Evolutionary conservation across 2,329 filamentous ascomycete genomes (phyloP), one percentile per base, ranked within the genome.

Genomic region (Chalaropsis ovoidea): DNA sequence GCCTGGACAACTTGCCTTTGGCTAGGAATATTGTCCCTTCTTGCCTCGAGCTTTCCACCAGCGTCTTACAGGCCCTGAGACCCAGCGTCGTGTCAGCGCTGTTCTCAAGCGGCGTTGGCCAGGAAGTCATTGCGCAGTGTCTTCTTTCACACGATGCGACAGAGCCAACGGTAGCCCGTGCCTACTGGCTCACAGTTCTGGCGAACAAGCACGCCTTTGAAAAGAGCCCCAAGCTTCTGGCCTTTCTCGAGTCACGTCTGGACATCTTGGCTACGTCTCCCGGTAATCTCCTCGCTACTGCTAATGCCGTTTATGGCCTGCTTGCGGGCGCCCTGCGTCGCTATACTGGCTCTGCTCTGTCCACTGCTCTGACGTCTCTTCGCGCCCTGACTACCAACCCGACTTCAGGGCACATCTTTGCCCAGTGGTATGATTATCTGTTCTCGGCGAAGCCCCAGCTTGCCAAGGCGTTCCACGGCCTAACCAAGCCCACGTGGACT

Each of bases 121-220:
- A 77, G 47, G 69, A 74, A 35, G 68, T 77, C 60, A 65, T 77
- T 24, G 56, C 60, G 27, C 65, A 68, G 17, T 62, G 58, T 5
- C 64, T 69, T 7, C 62, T 68, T 54, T 62, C 64, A 15, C 31
- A 49, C 27, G 62, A 54, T 3, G 19, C 60, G 17, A 22, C 13
- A 11, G 41, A 43, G 19, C 31, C 61, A 1, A 45, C 65, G 11
- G 39, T 56, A n/a, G 35, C 17, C 19, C 52, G 62, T 27, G 61
- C 65, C 61, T 69, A 49, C 64, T 71, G 80, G 11, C 71, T 79
- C 11, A 74, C 75, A 1, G 72, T 77, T 2, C 69, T 80, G 35
- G 74, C 77, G 61, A 80, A 81, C 70, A 81, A 79, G 68, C 75
- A 76, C 70, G 74, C 74, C 42, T 71, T 76, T 19, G 77, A 77